These are phyloP conservation scores for Neonectria hederae DNA, from an alignment of 2,329 filamentous ascomycete species.

Conservation along the genomic window DNA sequence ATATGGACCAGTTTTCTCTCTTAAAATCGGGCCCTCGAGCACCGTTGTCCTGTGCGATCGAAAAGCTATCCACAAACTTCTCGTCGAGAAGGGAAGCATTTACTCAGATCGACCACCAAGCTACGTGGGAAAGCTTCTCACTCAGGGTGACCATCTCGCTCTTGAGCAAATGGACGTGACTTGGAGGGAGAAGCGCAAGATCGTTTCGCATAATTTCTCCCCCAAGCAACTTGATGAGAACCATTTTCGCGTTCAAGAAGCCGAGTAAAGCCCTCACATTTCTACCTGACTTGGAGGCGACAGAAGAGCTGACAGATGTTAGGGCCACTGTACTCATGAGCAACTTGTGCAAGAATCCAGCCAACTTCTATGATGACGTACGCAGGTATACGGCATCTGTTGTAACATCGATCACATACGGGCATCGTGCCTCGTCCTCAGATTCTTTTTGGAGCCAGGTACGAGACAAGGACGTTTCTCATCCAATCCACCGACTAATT, in stretches of 20 bases:
- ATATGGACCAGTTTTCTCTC: slow-evolving; percentile 54
- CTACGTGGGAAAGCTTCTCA: background rate
- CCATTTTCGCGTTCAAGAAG: background rate
- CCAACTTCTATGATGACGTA: background rate
- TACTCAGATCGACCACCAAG: background rate
- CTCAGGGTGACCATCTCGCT: background rate
- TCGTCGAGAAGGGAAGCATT: background rate
- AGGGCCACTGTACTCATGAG: background rate
- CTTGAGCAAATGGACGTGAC: background rate
- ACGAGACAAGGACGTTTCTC: no score
- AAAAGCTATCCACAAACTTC: slow-evolving; percentile 33
- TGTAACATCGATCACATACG: background rate
- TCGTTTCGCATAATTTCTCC: background rate
- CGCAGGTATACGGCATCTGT: background rate
- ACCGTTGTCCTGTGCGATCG: slow-evolving; percentile 57
- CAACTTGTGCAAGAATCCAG: no score
- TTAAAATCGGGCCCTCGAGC: slow-evolving; percentile 54
- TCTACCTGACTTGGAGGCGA: no score
- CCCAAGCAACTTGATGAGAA: background rate
- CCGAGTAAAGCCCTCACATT: no score
- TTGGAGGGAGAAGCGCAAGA: background rate
- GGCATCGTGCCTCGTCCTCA: background rate
- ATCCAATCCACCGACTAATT: no score
- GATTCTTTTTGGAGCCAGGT: background rate
- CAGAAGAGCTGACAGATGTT: no score